These are phyloP conservation scores for Scedosporium minutisporum DNA, from an alignment of 2,329 filamentous ascomycete species.

Conservation along the genomic window DNA sequence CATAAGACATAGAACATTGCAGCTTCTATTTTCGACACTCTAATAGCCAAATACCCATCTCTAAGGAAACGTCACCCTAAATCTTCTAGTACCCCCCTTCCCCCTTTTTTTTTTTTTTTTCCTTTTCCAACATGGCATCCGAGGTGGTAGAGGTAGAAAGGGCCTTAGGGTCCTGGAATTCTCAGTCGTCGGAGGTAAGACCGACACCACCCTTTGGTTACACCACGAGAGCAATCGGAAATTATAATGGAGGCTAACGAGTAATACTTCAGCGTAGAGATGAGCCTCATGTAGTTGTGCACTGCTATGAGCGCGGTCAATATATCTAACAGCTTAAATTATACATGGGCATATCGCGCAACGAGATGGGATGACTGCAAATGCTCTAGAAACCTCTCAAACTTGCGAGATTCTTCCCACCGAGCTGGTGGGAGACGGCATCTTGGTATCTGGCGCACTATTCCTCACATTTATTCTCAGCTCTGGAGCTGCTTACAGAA, in stretches of 20 bases:
- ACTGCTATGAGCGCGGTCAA: conserved; percentile 67
- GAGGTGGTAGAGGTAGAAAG: conserved; percentile 55
- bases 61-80: no score
- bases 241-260: background rate
- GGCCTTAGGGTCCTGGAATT: conserved; percentile 77
- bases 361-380: conserved; percentile 63
- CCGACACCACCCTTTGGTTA: no score
- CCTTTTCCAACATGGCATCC: conserved; percentile 64
- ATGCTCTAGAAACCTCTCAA: conserved; percentile 51
- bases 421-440: conserved; percentile 57
- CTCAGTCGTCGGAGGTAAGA: no score
- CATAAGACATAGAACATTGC: no score
- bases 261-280: conserved; percentile 44
- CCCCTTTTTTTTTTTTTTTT: no score
- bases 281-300: conserved; percentile 56
- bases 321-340: conserved; percentile 27
- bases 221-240: conserved; percentile 35
- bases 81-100: no score
- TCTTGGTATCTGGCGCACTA: conserved; percentile 51
- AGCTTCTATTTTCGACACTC: no score
- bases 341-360: conserved; percentile 35
- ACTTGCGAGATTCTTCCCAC: conserved; percentile 49
- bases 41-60: no score
- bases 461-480: background rate
- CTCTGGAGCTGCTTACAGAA: conserved; percentile 6